Conservation (phyloP, 345 rosid species). For the Turritis glabra region DNA sequence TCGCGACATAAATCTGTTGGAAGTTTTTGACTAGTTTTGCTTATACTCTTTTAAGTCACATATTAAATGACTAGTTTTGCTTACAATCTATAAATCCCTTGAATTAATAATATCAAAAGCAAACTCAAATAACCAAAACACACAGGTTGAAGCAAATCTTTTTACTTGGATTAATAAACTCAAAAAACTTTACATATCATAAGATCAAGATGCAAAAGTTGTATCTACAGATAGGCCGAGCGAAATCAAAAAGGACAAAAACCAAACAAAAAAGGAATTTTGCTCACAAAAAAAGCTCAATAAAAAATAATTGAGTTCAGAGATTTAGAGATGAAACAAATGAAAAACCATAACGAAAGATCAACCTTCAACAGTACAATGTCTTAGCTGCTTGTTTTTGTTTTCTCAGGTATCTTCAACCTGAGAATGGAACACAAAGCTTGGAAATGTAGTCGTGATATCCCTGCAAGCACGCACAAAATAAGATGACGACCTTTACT, state of each 20-base stretch:
- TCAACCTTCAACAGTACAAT: constrained; percentile 5
- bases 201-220: constrained; percentile 16
- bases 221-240: constrained; percentile 24
- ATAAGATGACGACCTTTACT: constrained; percentile 10
- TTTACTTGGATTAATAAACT: constrained; percentile 10
- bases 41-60: no score
- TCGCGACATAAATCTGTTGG: no score
- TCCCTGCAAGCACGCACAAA: constrained; percentile 57
- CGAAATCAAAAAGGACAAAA: neutral
- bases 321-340: constrained; percentile 10
- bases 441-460: constrained; percentile 92
- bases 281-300: constrained; percentile 15
- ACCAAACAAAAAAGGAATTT: neutral
- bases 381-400: constrained; percentile 23
- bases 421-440: constrained; percentile 98
- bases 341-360: neutral
- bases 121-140: neutral
- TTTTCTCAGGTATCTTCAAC: constrained; percentile 72
- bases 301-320: neutral
- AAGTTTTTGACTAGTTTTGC: no score
- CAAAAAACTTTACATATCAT: constrained; percentile 16
- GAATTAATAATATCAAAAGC: neutral
- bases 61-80: neutral
- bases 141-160: neutral
- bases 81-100: neutral